These are phyloP conservation scores for Salvia splendens DNA, from an alignment of 257 asterid genomes.

Conservation along the genomic window DNA sequence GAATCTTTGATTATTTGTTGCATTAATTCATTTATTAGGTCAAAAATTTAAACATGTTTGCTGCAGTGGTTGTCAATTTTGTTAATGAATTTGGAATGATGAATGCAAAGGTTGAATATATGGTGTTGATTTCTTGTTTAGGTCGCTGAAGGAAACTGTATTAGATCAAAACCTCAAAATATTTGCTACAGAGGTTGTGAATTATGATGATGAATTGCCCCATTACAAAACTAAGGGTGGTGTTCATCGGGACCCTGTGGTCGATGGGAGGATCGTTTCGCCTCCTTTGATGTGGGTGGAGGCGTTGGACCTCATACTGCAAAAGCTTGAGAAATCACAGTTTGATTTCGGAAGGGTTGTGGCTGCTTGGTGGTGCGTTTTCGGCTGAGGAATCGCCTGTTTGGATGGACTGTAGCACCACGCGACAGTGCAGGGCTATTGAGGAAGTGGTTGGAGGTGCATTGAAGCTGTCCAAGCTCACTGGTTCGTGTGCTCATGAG, in stretches of 20 bases:
- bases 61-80: too few species aligned
- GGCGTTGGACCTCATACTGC: constrained; percentile 74
- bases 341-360: constrained; percentile 64
- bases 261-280: constrained; percentile 81
- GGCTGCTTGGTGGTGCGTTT: constrained; percentile 64
- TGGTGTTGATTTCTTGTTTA: constrained; percentile 35
- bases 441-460: constrained; percentile 87
- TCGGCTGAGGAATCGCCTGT: constrained; percentile 78
- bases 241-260: constrained; percentile 61
- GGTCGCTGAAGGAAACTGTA: constrained; percentile 89
- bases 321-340: constrained; percentile 60
- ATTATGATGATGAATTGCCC: constrained; percentile 76
- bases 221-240: constrained; percentile 92
- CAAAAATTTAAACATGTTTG: too few species aligned
- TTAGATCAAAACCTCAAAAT: constrained; percentile 69
- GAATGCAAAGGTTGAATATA: too few species aligned
- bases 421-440: constrained; percentile 71
- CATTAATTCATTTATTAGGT: too few species aligned
- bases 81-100: too few species aligned
- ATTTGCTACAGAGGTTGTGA: constrained; percentile 58
- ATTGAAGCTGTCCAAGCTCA: constrained; percentile 69
- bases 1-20: too few species aligned
- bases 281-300: constrained; percentile 98
- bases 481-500: constrained; percentile 86
- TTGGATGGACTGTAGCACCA: constrained; percentile 95